phyloP scores from a whole-genome alignment of 495 filamentous ascomycete species.

The Paragyromitra xinjiangensis region DNA sequence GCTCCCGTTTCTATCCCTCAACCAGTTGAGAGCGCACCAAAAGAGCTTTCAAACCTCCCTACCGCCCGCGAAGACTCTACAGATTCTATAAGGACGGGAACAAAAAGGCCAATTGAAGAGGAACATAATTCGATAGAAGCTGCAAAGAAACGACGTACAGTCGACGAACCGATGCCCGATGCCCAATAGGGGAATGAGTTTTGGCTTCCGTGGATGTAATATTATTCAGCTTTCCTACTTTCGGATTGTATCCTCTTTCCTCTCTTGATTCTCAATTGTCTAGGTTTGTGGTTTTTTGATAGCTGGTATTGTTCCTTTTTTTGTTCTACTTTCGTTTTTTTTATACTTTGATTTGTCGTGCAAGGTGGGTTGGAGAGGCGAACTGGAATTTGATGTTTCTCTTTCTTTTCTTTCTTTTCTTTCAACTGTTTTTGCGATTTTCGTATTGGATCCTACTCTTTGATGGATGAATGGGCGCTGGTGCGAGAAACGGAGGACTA shows the following conservation, averaged over 20 bases:
- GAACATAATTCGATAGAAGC: slow-evolving; percentile 14
- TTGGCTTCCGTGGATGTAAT: slow-evolving; percentile 38
- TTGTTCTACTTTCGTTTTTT: slow-evolving; percentile 30
- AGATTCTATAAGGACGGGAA: slow-evolving; percentile 28
- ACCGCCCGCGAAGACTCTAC: slow-evolving; percentile 13
- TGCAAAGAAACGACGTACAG: slow-evolving; percentile 43
- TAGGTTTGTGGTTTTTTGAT: slow-evolving; percentile 24
- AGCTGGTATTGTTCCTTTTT: slow-evolving; percentile 8
- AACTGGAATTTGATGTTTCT: slow-evolving; percentile 55
- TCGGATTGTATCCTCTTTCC: slow-evolving; percentile 9
- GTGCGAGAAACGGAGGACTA: slow-evolving; percentile 14
- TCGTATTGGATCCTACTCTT: background rate
- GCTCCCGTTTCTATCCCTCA: slow-evolving; percentile 23
- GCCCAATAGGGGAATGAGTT: slow-evolving; percentile 23
- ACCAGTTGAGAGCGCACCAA: background rate
- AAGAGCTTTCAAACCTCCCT: slow-evolving; percentile 1
- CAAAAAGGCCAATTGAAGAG: slow-evolving; percentile 36
- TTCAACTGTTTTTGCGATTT: background rate
- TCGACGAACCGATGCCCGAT: slow-evolving; percentile 25
- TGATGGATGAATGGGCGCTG: background rate
- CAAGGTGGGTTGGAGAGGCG: slow-evolving; percentile 55
- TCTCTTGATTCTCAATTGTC: slow-evolving; percentile 1
- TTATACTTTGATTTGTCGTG: slow-evolving; percentile 48
- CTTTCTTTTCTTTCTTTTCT: slow-evolving; percentile 3
- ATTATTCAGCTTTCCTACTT: slow-evolving; percentile 39